These are phyloP conservation scores for Candida albicans DNA, from an alignment of 1,139 yeast species.

Conservation along the genomic window DNA sequence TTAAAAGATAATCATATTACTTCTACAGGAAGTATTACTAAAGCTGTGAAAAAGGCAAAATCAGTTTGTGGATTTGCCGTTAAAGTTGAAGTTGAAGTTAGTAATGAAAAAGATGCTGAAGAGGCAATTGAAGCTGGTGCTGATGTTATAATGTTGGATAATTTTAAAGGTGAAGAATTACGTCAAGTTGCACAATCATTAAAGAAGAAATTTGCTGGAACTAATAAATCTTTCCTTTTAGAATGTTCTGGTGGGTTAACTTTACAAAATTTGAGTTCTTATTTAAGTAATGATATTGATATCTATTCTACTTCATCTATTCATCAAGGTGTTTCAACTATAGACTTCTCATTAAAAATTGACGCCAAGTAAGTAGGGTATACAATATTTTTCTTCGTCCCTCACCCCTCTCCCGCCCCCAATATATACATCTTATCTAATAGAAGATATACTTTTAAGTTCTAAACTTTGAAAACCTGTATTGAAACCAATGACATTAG, in stretches of 20 bases:
- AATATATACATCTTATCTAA: slow-evolving; percentile 30
- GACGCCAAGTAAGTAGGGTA: slow-evolving; percentile 22
- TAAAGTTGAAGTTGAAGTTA: slow-evolving; percentile 91
- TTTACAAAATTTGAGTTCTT: slow-evolving; percentile 61
- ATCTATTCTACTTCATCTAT: slow-evolving; percentile 90
- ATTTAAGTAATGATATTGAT: slow-evolving; percentile 77
- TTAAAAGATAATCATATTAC: slow-evolving; percentile 91
- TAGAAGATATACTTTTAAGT: slow-evolving; percentile 40
- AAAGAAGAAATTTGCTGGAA: slow-evolving; percentile 56
- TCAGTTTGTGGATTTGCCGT: slow-evolving; percentile 84
- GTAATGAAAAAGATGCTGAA: slow-evolving; percentile 76
- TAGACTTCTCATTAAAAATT: slow-evolving; percentile 85
- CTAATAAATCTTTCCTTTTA: slow-evolving; percentile 56
- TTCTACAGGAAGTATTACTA: slow-evolving; percentile 88
- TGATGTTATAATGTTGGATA: slow-evolving; percentile 93
- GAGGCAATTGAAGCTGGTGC: slow-evolving; percentile 97
- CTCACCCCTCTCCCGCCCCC: background rate
- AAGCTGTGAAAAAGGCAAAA: slow-evolving; percentile 77
- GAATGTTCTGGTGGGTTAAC: slow-evolving; percentile 95
- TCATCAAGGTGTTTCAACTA: slow-evolving; percentile 82
- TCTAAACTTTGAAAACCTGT: slow-evolving; percentile 44
- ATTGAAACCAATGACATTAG: slow-evolving; percentile 44
- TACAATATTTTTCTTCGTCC: background rate
- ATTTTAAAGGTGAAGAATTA: slow-evolving; percentile 69
- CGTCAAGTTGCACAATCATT: slow-evolving; percentile 64